Base-by-base conservation (phyloP, 257 asterid genomes). In the Cinchona pubescens region DNA sequence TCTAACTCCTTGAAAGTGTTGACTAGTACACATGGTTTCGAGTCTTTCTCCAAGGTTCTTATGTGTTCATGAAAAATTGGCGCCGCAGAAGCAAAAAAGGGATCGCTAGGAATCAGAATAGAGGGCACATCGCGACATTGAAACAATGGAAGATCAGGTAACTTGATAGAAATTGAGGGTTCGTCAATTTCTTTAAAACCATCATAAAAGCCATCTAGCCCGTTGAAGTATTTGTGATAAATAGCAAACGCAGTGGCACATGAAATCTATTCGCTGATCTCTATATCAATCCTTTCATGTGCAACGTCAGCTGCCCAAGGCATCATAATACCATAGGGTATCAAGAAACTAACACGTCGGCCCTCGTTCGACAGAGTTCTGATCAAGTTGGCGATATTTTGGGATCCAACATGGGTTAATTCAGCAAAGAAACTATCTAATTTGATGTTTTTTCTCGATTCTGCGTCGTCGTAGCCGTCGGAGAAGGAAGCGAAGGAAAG, bases 1-100 rank as follows among this genome's bases (percentile, higher is more conserved):
- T 90, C 96, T n/a, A 90, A 75, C 23, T 85, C 88, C 71, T 80
- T 48, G 62, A 85, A 90, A 0, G 87, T 79, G 80, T 90, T 90
- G 68, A 90, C 72, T 0, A 90, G 80, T 45, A 88, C 82, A 18
- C 73, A 67, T 0, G 96, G 78, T 5, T 4, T 42, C 0, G 88
- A 82, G 8, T 61, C 81, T 32, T 67, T 21, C 43, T 90, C 88
- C n/a, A 88, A 37, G 58, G 65, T 78, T 53, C 65, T 76, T 3
- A 90, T 71, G 79, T 90, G 93, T 23, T 86, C 87, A 29, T 46
- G 32, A 75, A 90, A 49, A 4, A n/a, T 16, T n/a, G n/a, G n/a
- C 23, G 25, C 14, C 72, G 80, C 37, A 19, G 66, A 30, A 2
- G 72, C 11, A 38, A 71, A 46, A 69, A 42, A 48, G 0, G 70